Evolutionary conservation across 192 early-diverging fungal species (phyloP).

Genomic region (Rhizoclosmatium sp.): DNA sequence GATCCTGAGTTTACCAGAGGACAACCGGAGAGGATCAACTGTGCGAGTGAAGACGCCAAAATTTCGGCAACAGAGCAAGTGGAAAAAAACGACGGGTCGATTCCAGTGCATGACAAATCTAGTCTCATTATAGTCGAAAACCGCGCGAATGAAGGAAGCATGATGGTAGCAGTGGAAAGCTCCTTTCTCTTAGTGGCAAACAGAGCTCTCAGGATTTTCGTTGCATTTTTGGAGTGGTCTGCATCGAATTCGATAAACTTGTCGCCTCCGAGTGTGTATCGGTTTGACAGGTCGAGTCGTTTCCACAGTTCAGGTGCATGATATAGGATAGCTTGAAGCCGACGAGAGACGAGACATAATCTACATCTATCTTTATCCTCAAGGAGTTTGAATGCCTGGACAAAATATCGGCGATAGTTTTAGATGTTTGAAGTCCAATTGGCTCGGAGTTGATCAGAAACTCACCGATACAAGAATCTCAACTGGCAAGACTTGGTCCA

Average conservation of each 20-base stretch:
- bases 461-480: constrained; percentile 30
- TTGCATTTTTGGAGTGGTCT: constrained; percentile 8
- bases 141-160: constrained; percentile 22
- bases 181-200: background rate
- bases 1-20: constrained; percentile 41
- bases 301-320: constrained; percentile 41
- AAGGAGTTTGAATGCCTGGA: constrained; percentile 24
- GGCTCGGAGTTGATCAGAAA: background rate
- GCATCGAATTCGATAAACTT: constrained; percentile 36
- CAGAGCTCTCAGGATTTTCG: background rate
- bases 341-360: background rate
- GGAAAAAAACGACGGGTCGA: constrained; percentile 41
- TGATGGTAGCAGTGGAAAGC: background rate
- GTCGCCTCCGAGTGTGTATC: constrained; percentile 46
- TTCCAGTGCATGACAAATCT: constrained; percentile 53
- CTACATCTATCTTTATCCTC: constrained; percentile 35
- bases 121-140: constrained; percentile 44
- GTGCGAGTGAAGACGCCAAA: constrained; percentile 36
- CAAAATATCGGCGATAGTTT: background rate
- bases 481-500: constrained; percentile 22
- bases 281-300: constrained; percentile 48
- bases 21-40: constrained; percentile 55
- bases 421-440: too few relatives aligned
- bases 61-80: background rate
- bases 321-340: constrained; percentile 43